phyloP scores from a whole-genome alignment of 1,284 basidiomycete genomes.

The Heterobasidion annosum region DNA sequence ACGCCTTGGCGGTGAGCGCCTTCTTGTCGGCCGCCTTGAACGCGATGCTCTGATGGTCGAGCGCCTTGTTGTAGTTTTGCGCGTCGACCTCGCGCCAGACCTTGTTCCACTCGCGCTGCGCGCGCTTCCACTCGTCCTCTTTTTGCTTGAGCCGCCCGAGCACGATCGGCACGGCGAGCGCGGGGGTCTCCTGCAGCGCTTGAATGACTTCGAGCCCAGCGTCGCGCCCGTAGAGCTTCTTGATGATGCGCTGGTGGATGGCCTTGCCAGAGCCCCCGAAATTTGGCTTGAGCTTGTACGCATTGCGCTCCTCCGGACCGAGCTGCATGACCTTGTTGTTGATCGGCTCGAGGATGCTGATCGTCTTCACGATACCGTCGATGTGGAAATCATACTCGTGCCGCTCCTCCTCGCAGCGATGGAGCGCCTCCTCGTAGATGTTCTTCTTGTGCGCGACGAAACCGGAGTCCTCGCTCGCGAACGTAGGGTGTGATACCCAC shows the following conservation, averaged over 20 bases:
- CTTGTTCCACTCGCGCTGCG: conserved; percentile 98
- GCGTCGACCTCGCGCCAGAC: conserved; percentile 98
- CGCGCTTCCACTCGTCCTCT: conserved; percentile 98
- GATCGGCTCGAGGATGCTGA: conserved; percentile 87
- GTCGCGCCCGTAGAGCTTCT: conserved; percentile 93
- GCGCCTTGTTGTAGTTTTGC: conserved; percentile 85
- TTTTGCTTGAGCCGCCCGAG: conserved; percentile 91
- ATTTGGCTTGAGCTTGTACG: conserved; percentile 88
- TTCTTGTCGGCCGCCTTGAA: conserved; percentile 95
- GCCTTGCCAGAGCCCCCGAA: conserved; percentile 86
- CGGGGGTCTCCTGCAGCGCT: conserved; percentile 91
- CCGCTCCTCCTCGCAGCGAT: conserved; percentile 94
- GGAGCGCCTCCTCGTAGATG: conserved; percentile 93
- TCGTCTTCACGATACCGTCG: conserved; percentile 93
- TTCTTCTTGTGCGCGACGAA: conserved; percentile 94
- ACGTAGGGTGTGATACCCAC: conserved; percentile 95
- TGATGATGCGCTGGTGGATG: conserved; percentile 91
- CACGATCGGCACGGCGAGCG: conserved; percentile 88
- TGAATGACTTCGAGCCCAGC: conserved; percentile 84
- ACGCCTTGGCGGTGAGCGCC: conserved; percentile 72
- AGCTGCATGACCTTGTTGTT: conserved; percentile 84
- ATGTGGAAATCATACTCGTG: conserved; percentile 99
- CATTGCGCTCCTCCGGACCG: conserved; percentile 70
- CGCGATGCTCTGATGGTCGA: conserved; percentile 89
- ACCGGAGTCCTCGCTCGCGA: conserved; percentile 88